Conservation (phyloP, 176 grass and related monocot genomes). For the Raddia guianensis region DNA sequence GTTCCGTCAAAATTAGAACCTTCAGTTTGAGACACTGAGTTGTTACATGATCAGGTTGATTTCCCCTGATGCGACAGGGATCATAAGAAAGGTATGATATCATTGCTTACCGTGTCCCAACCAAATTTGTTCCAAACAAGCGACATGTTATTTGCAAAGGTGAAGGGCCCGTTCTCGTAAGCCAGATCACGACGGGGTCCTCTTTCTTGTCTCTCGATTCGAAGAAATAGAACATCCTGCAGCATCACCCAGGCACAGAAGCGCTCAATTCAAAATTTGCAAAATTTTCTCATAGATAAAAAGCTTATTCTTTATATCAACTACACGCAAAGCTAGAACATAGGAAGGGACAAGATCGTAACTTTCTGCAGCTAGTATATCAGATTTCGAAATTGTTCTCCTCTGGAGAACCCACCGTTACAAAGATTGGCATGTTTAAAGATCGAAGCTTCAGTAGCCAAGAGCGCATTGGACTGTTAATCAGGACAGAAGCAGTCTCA, state of each 20-base stretch:
- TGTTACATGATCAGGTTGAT: too few relatives aligned
- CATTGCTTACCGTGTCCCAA: slow-evolving; percentile 71
- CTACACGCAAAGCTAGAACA: too few relatives aligned
- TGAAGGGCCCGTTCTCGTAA: slow-evolving; percentile 97
- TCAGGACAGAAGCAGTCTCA: neutral
- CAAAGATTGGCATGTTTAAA: neutral
- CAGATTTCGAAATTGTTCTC: too few relatives aligned
- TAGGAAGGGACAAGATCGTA: too few relatives aligned
- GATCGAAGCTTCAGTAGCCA: too few relatives aligned
- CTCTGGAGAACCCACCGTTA: neutral
- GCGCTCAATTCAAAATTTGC: neutral
- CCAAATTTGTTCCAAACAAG: slow-evolving; percentile 87
- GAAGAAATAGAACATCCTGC: slow-evolving; percentile 99
- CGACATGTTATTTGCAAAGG: slow-evolving; percentile 71
- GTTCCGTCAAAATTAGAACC: neutral
- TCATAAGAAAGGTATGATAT: neutral
- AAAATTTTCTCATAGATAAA: too few relatives aligned
- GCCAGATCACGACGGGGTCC: slow-evolving; percentile 93
- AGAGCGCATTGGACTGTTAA: too few relatives aligned
- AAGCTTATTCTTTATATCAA: too few relatives aligned
- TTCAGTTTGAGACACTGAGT: too few relatives aligned
- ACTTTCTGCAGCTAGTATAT: too few relatives aligned
- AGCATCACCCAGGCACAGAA: neutral
- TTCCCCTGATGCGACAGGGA: neutral
- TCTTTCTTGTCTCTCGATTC: slow-evolving; percentile 76